Percentiles rank a stretch among this genome's conserved stretches.
phyloP scores from a whole-genome alignment of 352 stramenopile species.

The Phytophthora nicotianae region DNA sequence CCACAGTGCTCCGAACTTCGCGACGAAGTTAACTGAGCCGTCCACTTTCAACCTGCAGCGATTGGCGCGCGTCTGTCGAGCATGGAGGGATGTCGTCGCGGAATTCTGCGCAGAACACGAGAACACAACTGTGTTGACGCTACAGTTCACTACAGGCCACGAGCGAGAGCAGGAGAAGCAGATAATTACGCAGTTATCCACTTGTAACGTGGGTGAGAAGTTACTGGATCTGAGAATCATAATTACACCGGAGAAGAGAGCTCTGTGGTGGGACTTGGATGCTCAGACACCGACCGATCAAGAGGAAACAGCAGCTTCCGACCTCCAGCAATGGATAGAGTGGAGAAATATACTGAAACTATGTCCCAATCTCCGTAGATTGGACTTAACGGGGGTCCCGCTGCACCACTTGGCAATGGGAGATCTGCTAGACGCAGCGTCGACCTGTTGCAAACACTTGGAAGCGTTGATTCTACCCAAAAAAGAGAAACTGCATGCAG shows the following conservation, averaged over 20 bases:
- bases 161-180: constrained; percentile 33
- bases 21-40: constrained; percentile 29
- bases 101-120: constrained; percentile 28
- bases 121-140: constrained; percentile 24
- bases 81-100: constrained; percentile 30
- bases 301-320: constrained; percentile 3
- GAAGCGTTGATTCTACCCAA: constrained; percentile 49
- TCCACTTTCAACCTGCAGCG: constrained; percentile 29
- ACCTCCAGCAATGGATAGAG: constrained; percentile 46
- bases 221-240: constrained; percentile 40
- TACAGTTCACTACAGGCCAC: constrained; percentile 34
- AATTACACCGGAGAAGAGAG: constrained; percentile 29
- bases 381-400: constrained; percentile 49
- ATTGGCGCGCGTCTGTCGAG: constrained; percentile 38
- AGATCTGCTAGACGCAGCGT: constrained; percentile 44
- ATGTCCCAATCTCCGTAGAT: constrained; percentile 41
- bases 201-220: constrained; percentile 10
- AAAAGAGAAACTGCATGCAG: constrained; percentile 30
- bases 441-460: constrained; percentile 32
- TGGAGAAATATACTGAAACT: constrained; percentile 42
- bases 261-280: constrained; percentile 48
- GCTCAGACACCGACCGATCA: constrained; percentile 1
- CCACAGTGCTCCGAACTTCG: constrained; percentile 28
- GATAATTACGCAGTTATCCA: constrained; percentile 20
- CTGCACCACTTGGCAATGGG: constrained; percentile 49